Percentiles rank a stretch among this genome's conserved stretches.
These are phyloP conservation scores for Penicillium canariense DNA, from an alignment of 495 filamentous ascomycete genomes.

Conservation along the genomic window DNA sequence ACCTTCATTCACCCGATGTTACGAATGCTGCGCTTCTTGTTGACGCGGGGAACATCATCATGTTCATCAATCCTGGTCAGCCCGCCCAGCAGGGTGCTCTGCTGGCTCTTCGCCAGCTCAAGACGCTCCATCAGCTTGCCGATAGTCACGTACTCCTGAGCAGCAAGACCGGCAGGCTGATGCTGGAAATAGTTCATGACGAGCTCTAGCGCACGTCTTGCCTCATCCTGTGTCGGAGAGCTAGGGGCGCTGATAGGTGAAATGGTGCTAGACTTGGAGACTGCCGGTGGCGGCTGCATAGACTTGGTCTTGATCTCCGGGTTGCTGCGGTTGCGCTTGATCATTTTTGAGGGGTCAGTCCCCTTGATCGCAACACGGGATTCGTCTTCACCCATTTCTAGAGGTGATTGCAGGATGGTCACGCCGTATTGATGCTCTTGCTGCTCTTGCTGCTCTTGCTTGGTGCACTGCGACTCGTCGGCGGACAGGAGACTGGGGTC, in stretches of 20 bases:
- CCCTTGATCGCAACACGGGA: constrained; percentile 18
- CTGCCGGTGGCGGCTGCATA: constrained; percentile 42
- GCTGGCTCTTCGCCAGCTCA: constrained; percentile 60
- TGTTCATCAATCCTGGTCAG: constrained; percentile 63
- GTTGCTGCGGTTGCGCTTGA: constrained; percentile 47
- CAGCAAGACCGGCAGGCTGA: constrained; percentile 63
- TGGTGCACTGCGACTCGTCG: constrained; percentile 60
- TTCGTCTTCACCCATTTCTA: constrained; percentile 50
- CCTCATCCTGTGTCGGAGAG: constrained; percentile 89
- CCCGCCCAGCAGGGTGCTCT: constrained; percentile 60
- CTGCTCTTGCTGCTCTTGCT: constrained; percentile 46
- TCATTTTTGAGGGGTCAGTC: constrained; percentile 29
- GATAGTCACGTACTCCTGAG: constrained; percentile 80
- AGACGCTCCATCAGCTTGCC: constrained; percentile 86
- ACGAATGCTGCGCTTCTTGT: constrained; percentile 57
- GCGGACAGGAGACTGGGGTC: constrained; percentile 72
- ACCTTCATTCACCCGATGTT: constrained; percentile 40
- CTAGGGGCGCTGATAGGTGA: constrained; percentile 42
- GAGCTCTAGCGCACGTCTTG: constrained; percentile 77
- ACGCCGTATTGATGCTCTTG: constrained; percentile 34
- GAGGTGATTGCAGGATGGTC: constrained; percentile 68
- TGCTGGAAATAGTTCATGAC: constrained; percentile 82
- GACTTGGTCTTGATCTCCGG: constrained; percentile 44
- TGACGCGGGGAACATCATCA: constrained; percentile 36
- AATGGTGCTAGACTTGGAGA: constrained; percentile 36